A percentile compares a stretch with the other conserved stretches of the same genome.
phyloP scores from a whole-genome alignment of 306 rosid species.

The Cicer arietinum region DNA sequence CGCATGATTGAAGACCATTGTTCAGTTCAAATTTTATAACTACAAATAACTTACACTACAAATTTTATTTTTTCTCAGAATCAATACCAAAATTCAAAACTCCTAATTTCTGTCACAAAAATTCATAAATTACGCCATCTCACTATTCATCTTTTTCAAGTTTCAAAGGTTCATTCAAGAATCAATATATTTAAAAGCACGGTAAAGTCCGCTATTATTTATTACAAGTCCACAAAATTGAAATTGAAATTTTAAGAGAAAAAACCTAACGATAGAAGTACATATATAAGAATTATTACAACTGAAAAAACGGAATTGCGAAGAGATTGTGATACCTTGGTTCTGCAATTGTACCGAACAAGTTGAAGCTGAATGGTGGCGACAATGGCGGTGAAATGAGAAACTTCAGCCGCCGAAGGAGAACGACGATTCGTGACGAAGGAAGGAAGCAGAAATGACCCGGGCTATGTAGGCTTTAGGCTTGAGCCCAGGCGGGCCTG shows the following conservation, averaged over 20 bases:
- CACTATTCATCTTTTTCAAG: slow-evolving; percentile 48
- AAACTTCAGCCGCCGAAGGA: slow-evolving; percentile 19
- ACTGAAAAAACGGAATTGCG: not conserved
- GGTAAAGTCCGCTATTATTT: slow-evolving; percentile 55
- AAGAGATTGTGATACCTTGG: slow-evolving; percentile 48
- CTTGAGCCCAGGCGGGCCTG: slow-evolving; percentile 51
- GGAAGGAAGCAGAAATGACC: not conserved
- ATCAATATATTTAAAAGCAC: slow-evolving; percentile 33
- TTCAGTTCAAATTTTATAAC: slow-evolving; percentile 51
- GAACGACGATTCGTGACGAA: not conserved
- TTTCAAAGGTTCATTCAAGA: slow-evolving; percentile 46
- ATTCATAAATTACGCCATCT: slow-evolving; percentile 48
- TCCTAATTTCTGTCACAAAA: not conserved
- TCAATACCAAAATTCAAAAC: not conserved
- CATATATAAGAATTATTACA: not conserved
- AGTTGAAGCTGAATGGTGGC: slow-evolving; percentile 15
- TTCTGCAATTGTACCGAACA: slow-evolving; percentile 63
- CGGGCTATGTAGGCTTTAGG: slow-evolving; percentile 44
- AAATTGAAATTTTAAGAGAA: slow-evolving; percentile 16
- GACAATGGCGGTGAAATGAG: slow-evolving; percentile 9
- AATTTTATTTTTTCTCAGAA: not conserved
- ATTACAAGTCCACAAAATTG: slow-evolving; percentile 40
- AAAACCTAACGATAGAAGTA: slow-evolving; percentile 29
- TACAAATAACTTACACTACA: slow-evolving; percentile 18
- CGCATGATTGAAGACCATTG: slow-evolving; percentile 46